Evolutionary conservation across 1,284 basidiomycete genomes (phyloP), one percentile per base, ranked within the genome.

Genomic region (Bjerkandera adusta): DNA sequence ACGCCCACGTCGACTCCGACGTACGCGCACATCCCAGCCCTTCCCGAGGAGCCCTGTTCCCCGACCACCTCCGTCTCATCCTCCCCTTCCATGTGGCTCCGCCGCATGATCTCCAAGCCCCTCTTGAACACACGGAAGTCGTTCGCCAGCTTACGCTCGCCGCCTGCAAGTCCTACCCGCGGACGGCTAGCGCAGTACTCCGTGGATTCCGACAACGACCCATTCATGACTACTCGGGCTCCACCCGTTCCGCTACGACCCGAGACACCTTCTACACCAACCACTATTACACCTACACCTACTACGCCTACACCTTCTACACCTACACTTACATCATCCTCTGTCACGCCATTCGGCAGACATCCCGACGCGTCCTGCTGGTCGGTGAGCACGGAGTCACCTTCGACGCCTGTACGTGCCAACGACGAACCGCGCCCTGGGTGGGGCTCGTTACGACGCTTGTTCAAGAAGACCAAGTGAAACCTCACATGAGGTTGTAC

Each of bases 311-410:
- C n/a, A 21, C 45, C 12, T n/a, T n/a, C 26, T 27, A 27, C 16
- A 32, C 13, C 20, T 16, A 11, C 10, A 25, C n/a, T n/a, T 39
- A 30, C 16, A 6, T 13, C 10, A 37, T 5, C 10, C 37, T 18
- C 43, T n/a, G 16, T 12, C 36, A 2, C n/a, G n/a, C n/a, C n/a
- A n/a, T n/a, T n/a, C n/a, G n/a, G n/a, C n/a, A n/a, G n/a, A n/a
- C n/a, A n/a, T n/a, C n/a, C n/a, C n/a, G n/a, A n/a, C n/a, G 32
- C 27, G 33, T 45, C 44, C 27, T 46, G 24, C 21, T 51, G 49
- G 49, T 51, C 49, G 10, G 30, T 43, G 16, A 46, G 47, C 36
- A 43, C 47, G 15, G 43, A 50, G 18, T 46, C 44, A 21, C 38
- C 36, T 20, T n/a, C n/a, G n/a, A n/a, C n/a, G n/a, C n/a, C n/a